A percentile compares a stretch with the other conserved stretches of the same genome.
Conservation (phyloP, 2,329 filamentous ascomycete genomes). For the Monilinia aucupariae region DNA sequence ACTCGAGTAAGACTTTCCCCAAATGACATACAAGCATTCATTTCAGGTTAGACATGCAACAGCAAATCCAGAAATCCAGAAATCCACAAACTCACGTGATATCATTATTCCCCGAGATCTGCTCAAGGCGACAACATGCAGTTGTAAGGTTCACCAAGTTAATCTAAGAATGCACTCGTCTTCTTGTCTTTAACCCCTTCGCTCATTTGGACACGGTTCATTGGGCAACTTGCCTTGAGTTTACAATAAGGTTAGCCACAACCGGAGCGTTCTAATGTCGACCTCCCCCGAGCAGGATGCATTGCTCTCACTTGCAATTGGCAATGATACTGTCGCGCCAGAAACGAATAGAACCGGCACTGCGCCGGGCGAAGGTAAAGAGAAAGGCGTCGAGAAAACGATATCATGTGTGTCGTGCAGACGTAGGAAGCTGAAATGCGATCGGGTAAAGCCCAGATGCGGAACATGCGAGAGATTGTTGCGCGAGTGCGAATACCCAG, state of each 20-base stretch:
- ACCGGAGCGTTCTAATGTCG: not conserved
- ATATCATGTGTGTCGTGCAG: conserved; percentile 82
- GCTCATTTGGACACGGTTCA: not conserved
- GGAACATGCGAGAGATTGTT: conserved; percentile 70
- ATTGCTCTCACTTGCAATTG: not conserved
- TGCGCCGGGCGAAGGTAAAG: not conserved
- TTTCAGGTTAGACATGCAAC: conserved; percentile 7
- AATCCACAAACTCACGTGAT: too few relatives aligned
- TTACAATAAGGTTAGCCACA: not conserved
- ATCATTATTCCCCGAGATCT: too few relatives aligned
- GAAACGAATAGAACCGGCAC: not conserved
- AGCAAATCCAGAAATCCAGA: too few relatives aligned
- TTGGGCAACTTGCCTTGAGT: not conserved
- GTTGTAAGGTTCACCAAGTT: too few relatives aligned
- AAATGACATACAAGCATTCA: conserved; percentile 8
- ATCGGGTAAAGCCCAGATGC: conserved; percentile 73
- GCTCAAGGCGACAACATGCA: too few relatives aligned
- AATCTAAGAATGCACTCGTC: too few relatives aligned
- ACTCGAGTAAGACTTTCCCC: not conserved
- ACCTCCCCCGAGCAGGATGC: conserved; percentile 6
- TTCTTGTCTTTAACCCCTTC: not conserved
- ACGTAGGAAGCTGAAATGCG: conserved; percentile 80
- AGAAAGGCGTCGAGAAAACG: conserved; percentile 40
- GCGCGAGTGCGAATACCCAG: conserved; percentile 80
- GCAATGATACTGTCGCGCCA: not conserved